These are phyloP conservation scores for Pseudogymnoascus sp. DNA, from an alignment of 2,329 filamentous ascomycete species.

Conservation along the genomic window DNA sequence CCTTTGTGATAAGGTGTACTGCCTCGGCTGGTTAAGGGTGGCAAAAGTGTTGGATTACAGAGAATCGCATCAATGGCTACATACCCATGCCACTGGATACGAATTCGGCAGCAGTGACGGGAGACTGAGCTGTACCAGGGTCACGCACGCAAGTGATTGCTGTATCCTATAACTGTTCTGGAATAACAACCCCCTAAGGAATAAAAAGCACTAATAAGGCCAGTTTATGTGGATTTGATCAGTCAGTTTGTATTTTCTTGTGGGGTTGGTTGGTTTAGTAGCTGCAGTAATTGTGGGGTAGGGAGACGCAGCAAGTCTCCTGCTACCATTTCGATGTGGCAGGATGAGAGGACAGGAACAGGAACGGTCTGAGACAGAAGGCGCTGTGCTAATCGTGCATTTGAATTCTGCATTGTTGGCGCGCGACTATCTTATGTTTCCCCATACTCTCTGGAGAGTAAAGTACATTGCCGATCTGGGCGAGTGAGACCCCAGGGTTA, in stretches of 20 bases:
- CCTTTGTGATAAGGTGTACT: not conserved
- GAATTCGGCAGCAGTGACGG: not conserved
- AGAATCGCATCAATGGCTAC: not conserved
- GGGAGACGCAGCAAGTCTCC: not conserved
- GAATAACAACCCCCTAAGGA: not conserved
- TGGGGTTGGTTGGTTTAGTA: not conserved
- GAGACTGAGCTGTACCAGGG: not conserved
- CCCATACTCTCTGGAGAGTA: not conserved
- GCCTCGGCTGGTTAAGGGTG: not conserved
- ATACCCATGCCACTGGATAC: conserved; percentile 6
- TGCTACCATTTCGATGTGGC: not conserved
- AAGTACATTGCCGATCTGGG: not conserved
- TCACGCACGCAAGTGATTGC: not conserved
- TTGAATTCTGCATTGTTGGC: conserved; percentile 5
- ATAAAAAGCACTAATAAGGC: not conserved
- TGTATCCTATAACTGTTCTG: not conserved
- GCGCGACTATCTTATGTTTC: conserved; percentile 2
- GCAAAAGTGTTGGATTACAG: not conserved
- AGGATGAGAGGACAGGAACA: not conserved
- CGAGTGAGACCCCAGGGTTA: conserved; percentile 3
- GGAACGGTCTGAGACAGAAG: not conserved
- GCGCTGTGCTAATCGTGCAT: not conserved
- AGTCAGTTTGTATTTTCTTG: not conserved
- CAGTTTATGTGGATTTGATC: not conserved
- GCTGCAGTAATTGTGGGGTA: conserved; percentile 1